phyloP scores from a whole-genome alignment of 1,284 basidiomycete genomes.

The Puccinia triticina region DNA sequence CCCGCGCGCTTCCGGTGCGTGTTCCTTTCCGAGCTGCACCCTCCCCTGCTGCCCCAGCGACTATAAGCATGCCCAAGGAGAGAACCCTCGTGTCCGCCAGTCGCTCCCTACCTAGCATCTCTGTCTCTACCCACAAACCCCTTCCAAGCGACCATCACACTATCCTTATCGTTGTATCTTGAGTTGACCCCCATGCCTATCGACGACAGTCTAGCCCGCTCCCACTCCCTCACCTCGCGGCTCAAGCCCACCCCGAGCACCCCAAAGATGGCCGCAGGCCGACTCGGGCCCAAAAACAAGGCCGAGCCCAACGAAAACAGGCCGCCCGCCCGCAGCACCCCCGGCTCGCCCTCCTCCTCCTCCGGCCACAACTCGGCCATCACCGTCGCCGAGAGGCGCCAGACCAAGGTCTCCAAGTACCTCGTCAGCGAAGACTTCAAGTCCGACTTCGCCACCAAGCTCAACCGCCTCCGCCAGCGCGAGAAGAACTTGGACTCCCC shows the following conservation, averaged over 20 bases:
- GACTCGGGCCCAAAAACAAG: neutral
- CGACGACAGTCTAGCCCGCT: neutral
- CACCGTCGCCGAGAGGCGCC: neutral
- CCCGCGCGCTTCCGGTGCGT: neutral
- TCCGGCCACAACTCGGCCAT: neutral
- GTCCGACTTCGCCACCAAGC: constrained; percentile 5
- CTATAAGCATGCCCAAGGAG: too few species aligned
- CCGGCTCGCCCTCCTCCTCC: neutral
- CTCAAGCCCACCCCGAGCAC: neutral
- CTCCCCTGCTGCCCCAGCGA: neutral
- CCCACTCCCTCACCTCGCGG: neutral
- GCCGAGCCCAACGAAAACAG: neutral
- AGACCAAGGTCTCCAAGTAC: constrained; percentile 14
- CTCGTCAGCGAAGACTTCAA: constrained; percentile 22
- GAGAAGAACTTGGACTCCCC: neutral
- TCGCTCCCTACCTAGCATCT: neutral
- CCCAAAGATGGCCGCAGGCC: neutral
- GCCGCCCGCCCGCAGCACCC: neutral
- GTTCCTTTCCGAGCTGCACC: neutral
- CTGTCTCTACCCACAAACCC: neutral
- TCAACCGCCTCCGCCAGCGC: neutral
- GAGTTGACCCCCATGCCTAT: too few species aligned
- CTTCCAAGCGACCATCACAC: neutral
- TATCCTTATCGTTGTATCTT: neutral
- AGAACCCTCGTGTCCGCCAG: neutral